Conservation (phyloP, 495 filamentous ascomycete genomes). For the Oidiodendron maius region DNA sequence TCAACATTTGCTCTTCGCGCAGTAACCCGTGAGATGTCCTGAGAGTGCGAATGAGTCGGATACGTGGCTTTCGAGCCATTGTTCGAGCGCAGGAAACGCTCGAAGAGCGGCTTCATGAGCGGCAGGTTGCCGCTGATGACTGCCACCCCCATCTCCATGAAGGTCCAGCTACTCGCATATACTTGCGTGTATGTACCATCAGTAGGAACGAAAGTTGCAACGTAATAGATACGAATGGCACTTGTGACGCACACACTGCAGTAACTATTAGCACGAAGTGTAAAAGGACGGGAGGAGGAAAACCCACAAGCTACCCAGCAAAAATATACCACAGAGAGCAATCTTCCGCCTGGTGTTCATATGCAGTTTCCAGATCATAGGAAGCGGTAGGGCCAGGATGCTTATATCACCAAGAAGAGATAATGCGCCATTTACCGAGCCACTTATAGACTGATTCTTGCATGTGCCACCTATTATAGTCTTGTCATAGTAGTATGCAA, state of each 20-base stretch:
- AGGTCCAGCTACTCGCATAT: background rate
- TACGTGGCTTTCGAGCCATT: background rate
- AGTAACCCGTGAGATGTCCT: too few relatives aligned
- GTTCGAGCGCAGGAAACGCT: background rate
- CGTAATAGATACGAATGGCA: background rate
- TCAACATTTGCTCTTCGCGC: background rate
- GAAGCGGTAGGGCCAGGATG: conserved; percentile 47
- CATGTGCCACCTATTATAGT: conserved; percentile 21
- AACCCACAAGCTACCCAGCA: conserved; percentile 32
- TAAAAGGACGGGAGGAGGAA: background rate
- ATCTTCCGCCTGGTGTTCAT: conserved; percentile 44
- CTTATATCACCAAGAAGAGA: conserved; percentile 26
- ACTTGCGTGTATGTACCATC: conserved; percentile 4
- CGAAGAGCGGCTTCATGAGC: conserved; percentile 2
- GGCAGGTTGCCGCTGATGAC: conserved; percentile 1
- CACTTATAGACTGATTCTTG: background rate
- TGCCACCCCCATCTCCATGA: background rate
- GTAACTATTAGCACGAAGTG: background rate
- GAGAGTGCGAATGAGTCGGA: background rate
- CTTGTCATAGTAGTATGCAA: conserved; percentile 26
- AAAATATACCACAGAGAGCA: conserved; percentile 47
- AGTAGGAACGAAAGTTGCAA: background rate
- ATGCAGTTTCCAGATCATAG: conserved; percentile 37
- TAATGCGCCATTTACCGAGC: background rate
- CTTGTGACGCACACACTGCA: background rate